These are phyloP conservation scores for Globisporangium ultimum DNA, from an alignment of 352 stramenopile genomes.

Conservation along the genomic window DNA sequence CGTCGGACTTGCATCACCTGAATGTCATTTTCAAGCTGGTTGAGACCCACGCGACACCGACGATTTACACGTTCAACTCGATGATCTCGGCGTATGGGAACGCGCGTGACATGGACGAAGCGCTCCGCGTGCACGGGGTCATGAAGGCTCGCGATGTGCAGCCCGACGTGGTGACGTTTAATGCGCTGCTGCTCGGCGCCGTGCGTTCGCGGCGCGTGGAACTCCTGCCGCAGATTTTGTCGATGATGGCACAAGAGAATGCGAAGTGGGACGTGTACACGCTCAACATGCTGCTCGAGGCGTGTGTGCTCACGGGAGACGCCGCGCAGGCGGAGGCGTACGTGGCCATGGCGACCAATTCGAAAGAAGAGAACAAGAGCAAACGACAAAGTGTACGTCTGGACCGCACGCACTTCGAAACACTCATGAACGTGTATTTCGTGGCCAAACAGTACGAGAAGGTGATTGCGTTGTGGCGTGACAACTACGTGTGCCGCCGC, in stretches of 20 bases:
- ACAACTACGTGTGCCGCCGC: slow-evolving; percentile 52
- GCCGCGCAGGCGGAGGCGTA: slow-evolving; percentile 46
- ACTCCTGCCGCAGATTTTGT: slow-evolving; percentile 49
- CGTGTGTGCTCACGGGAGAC: slow-evolving; percentile 42
- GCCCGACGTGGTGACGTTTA: slow-evolving; percentile 68
- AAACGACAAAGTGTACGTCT: slow-evolving; percentile 34
- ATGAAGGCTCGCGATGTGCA: slow-evolving; percentile 31
- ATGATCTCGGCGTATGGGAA: slow-evolving; percentile 85
- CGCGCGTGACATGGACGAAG: slow-evolving; percentile 53
- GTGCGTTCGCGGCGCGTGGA: slow-evolving; percentile 53
- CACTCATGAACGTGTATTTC: slow-evolving; percentile 68
- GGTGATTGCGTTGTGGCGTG: slow-evolving; percentile 53
- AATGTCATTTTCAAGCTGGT: slow-evolving; percentile 62
- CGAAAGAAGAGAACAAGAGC: slow-evolving; percentile 6
- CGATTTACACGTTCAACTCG: slow-evolving; percentile 78
- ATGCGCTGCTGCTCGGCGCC: slow-evolving; percentile 56
- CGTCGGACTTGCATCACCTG: slow-evolving; percentile 52
- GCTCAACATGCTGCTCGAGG: slow-evolving; percentile 72
- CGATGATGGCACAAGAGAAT: slow-evolving; percentile 36
- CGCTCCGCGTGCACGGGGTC: slow-evolving; percentile 45
- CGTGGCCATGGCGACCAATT: slow-evolving; percentile 39
- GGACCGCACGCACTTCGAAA: slow-evolving; percentile 72
- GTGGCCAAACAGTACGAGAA: slow-evolving; percentile 48
- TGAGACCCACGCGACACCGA: slow-evolving; percentile 48
- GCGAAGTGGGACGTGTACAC: slow-evolving; percentile 74